Evolutionary conservation across 768 basidiomycete species (phyloP), one percentile per base, ranked within the genome.

Genomic region (Amanita fuliginea): DNA sequence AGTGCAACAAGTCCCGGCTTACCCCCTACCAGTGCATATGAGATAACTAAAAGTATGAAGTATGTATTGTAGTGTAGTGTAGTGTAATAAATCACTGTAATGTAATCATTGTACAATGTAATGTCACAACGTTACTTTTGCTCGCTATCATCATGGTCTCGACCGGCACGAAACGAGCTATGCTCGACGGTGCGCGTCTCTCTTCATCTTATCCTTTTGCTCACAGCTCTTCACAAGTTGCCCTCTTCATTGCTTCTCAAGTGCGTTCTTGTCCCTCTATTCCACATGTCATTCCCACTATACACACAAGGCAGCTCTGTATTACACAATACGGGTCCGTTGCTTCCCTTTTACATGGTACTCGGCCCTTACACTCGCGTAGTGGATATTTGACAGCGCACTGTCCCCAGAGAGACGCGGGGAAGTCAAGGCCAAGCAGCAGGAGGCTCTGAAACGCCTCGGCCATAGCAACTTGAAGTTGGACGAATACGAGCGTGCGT

Each of bases 401-500:
- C 62, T 78, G 44, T 65, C 70, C 28, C 65, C 71, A 44, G 72
- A 74, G 50, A 72, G 74, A 59, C 75, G 79, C 57, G 77, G 79
- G 59, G 76, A 77, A 53, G 72, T 81, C 13, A 79, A 81, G 55
- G 72, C 77, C 46, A 88, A 86, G 60, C 82, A 85, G 30, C 55
- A 80, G 50, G 80, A 86, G 56, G 79, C 82, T 9, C 57, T 89
- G 52, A 78, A 83, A 56, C 78, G 76, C 46, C 63, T 88, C 14
- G 86, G 86, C 3, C 83, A 88, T 62, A 75, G 67, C 35, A 74
- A 78, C 43, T 69, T 96, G 4, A 78, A 87, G 56, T 71, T 99
- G 47, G 81, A 88, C 57, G 94, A 97, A 64, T 89, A 98, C 60
- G 95, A 99, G 70, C 68, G 89, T 90, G 63, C 54, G 83, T 64